Percentiles rank a stretch among this genome's conserved stretches.
Conservation (phyloP, 2,329 filamentous ascomycete genomes). For the Raffaelea deltoideospora region DNA sequence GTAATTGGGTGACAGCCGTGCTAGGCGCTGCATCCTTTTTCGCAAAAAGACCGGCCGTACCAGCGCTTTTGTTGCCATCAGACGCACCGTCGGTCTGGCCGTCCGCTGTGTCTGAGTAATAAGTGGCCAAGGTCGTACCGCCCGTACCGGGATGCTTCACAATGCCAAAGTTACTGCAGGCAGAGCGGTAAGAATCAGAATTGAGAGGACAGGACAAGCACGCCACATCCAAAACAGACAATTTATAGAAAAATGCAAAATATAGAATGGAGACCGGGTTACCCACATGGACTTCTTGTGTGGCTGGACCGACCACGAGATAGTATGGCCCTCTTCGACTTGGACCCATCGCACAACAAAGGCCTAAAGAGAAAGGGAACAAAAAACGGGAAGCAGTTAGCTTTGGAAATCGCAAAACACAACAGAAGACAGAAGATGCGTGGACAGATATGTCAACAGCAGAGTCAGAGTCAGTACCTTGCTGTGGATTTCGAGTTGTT, state of each 20-base stretch:
- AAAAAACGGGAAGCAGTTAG: background rate
- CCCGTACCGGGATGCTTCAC: slow-evolving; percentile 86
- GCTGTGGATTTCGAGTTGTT: slow-evolving; percentile 93
- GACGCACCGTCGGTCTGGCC: slow-evolving; percentile 24
- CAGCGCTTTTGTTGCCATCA: slow-evolving; percentile 28
- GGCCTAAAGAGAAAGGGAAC: slow-evolving; percentile 49
- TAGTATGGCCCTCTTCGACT: slow-evolving; percentile 77
- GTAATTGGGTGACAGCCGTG: slow-evolving; percentile 48
- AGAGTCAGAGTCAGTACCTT: too few species aligned
- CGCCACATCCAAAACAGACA: background rate
- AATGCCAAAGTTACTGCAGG: slow-evolving; percentile 71
- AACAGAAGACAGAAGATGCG: background rate
- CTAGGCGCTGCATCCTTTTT: slow-evolving; percentile 43
- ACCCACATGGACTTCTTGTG: slow-evolving; percentile 87
- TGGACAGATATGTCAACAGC: too few species aligned
- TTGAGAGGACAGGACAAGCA: too few species aligned
- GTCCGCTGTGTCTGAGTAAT: slow-evolving; percentile 26
- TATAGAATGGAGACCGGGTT: background rate
- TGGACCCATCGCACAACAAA: slow-evolving; percentile 97
- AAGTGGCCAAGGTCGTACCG: slow-evolving; percentile 30
- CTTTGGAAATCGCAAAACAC: background rate
- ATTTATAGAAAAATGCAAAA: background rate
- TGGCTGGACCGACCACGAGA: slow-evolving; percentile 94
- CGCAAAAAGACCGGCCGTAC: slow-evolving; percentile 28
- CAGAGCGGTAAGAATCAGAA: background rate